Conservation (phyloP, 2,329 filamentous ascomycete species). For the Cytospora piceicola region DNA sequence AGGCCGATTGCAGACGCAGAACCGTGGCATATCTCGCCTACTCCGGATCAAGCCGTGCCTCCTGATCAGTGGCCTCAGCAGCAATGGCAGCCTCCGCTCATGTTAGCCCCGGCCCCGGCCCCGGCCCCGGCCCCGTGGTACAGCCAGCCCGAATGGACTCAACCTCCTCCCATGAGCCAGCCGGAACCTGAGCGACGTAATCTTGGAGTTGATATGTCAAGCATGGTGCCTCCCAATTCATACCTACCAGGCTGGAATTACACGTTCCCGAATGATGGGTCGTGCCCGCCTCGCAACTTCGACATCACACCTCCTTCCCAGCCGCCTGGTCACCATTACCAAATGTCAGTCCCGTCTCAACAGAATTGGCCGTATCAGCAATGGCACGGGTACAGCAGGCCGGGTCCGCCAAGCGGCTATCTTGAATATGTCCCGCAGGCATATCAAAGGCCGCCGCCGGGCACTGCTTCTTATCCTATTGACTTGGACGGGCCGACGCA, state of each 20-base stretch:
- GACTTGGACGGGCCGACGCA: conserved; percentile 10
- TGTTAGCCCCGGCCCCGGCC: not conserved
- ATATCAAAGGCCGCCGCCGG: not conserved
- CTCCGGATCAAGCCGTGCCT: not conserved
- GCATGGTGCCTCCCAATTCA: not conserved
- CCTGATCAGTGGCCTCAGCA: not conserved
- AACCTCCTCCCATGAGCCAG: not conserved
- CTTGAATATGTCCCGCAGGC: not conserved
- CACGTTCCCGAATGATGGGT: not conserved
- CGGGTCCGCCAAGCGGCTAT: not conserved
- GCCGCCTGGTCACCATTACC: not conserved
- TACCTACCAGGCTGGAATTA: conserved; percentile 1
- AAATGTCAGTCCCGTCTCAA: not conserved
- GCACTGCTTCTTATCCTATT: conserved; percentile 10
- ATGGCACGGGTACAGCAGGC: not conserved
- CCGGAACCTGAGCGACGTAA: not conserved
- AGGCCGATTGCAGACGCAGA: not conserved
- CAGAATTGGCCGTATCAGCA: not conserved
- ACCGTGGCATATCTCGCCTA: not conserved
- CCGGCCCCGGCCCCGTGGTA: not conserved
- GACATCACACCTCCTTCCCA: not conserved
- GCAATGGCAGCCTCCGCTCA: not conserved
- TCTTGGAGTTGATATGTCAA: not conserved
- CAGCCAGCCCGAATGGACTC: not conserved
- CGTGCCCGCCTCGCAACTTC: not conserved